phyloP scores from a whole-genome alignment of 1,284 basidiomycete species.

The Apiotrichum brassicae region DNA sequence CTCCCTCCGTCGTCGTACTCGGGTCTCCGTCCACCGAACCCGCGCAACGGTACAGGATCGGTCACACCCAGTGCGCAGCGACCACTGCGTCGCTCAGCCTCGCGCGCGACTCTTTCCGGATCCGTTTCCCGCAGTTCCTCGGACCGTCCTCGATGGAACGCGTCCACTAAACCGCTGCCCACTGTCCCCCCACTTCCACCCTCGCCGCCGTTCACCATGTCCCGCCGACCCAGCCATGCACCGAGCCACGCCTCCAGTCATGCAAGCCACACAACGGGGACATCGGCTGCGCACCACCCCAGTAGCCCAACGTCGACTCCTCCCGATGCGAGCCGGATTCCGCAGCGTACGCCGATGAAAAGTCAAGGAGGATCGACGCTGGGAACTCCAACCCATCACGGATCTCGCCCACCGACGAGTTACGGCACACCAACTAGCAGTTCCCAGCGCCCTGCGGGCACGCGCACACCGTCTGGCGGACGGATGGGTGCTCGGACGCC shows the following conservation, averaged over 20 bases:
- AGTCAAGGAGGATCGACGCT: neutral
- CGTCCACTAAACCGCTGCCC: slow-evolving; percentile 6
- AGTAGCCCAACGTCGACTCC: neutral
- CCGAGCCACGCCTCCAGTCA: neutral
- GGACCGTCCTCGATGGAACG: slow-evolving; percentile 27
- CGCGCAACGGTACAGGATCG: slow-evolving; percentile 1
- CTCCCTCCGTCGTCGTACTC: neutral
- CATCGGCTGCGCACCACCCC: neutral
- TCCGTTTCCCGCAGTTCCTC: neutral
- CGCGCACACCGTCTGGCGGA: neutral
- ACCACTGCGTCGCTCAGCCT: neutral
- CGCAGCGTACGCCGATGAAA: neutral
- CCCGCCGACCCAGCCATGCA: neutral
- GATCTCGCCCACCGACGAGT: neutral
- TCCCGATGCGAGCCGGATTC: neutral
- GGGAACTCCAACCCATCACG: neutral
- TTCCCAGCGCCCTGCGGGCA: neutral
- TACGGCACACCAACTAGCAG: neutral
- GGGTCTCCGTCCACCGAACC: neutral
- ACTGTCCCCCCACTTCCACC: neutral
- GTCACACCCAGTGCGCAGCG: slow-evolving; percentile 6
- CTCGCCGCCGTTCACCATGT: neutral
- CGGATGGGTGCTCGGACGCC: neutral
- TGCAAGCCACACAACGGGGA: neutral
- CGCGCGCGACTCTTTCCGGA: slow-evolving; percentile 1